Evolutionary conservation across 306 rosid species (phyloP), one percentile per base, ranked within the genome.

Genomic region (Inga laurina): DNA sequence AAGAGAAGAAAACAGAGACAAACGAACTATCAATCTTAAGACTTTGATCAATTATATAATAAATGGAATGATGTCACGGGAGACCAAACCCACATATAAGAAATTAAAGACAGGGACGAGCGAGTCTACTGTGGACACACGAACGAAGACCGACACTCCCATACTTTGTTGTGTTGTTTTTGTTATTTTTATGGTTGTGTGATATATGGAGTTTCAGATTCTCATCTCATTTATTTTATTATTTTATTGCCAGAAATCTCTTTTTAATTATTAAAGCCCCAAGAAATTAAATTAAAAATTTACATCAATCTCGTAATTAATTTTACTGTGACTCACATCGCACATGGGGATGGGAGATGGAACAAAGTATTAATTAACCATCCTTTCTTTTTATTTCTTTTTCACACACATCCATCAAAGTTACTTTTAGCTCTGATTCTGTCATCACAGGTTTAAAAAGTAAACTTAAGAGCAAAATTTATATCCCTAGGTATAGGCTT

Each of bases 261-360:
- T 65, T 7, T 57, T 82, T 82, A 48, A 21, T 57, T 57, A 57
- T 45, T 41, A 39, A 21, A 68, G 0, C 54, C 11, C 74, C 44
- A 6, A 34, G 10, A 34, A 73, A 67, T 61, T 84, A 72, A 57
- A 22, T 5, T 54, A 18, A 22, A 57, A 84, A 59, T 54, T 84
- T 83, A 54, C 75, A 0, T 1, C 4, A 10, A 74, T 74, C 64
- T 44, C 75, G 27, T 24, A 24, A 61, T 61, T 24, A 4, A 32
- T 52, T 80, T 81, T 27, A 49, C 18, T 27, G 48, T 49, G 79
- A 75, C 88, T 84, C 84, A 84, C 82, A 19, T 37, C 15, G 16
- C 74, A 21, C 52, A 41, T 39, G 73, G 73, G 13, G n/a, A 27
- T 69, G 88, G 86, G 86, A 74, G 86, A 74, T 81, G 74, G 48